These are phyloP conservation scores for Rhypophila decipiens DNA, from an alignment of 495 filamentous ascomycete genomes.

Conservation along the genomic window DNA sequence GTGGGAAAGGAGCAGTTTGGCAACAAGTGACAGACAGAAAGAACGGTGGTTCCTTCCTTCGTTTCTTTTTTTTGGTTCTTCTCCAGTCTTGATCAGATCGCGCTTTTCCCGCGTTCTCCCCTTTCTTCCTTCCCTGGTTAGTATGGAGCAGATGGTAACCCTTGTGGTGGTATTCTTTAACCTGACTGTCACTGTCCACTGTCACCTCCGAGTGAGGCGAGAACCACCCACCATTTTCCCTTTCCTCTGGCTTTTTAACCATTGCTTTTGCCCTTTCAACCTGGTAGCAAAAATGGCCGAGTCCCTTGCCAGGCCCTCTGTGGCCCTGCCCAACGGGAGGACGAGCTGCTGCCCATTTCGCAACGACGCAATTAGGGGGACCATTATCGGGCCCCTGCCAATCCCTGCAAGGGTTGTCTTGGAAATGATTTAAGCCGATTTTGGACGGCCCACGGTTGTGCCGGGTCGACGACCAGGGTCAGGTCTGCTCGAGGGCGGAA, in stretches of 20 bases:
- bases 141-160: no score
- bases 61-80: no score
- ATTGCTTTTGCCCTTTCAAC: neutral
- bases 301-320: conserved; percentile 11
- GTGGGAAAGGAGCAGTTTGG: no score
- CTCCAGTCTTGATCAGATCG: no score
- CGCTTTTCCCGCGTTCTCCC: no score
- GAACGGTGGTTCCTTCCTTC: no score
- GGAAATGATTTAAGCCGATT: conserved; percentile 20
- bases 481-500: neutral
- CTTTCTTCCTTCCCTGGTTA: no score
- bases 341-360: conserved; percentile 17
- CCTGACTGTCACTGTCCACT: no score
- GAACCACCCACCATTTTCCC: neutral
- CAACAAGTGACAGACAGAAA: no score
- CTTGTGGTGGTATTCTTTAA: no score
- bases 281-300: neutral
- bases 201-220: neutral
- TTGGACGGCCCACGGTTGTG: conserved; percentile 10
- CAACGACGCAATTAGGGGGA: conserved; percentile 28
- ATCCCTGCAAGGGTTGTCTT: conserved; percentile 17
- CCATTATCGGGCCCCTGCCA: conserved; percentile 25
- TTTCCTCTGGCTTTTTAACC: conserved; percentile 4
- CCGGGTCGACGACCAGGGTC: neutral
- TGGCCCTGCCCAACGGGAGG: no score